phyloP scores from a whole-genome alignment of 805 yeast species.

The Candida hungchunana region DNA sequence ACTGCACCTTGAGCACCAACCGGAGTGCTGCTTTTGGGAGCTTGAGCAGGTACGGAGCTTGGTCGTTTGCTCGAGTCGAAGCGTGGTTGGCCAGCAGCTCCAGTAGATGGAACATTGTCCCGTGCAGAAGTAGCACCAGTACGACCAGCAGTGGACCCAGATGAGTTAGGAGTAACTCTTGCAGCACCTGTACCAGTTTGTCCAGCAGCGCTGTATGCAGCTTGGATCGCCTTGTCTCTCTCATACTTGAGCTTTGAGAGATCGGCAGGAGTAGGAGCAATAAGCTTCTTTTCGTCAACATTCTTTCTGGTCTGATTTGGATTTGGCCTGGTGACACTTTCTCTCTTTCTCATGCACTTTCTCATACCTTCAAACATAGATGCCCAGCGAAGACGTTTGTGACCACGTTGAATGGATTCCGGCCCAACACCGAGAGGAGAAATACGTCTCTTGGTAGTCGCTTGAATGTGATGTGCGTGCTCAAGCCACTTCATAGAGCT shows the following conservation, averaged over 20 bases:
- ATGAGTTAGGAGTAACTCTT: constrained; percentile 1
- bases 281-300: constrained; percentile 38
- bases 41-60: constrained; percentile 17
- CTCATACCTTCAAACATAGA: constrained; percentile 95
- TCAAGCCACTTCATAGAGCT: constrained; percentile 90
- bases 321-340: constrained; percentile 62
- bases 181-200: constrained; percentile 17
- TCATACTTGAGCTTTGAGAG: constrained; percentile 79
- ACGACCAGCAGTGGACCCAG: neutral
- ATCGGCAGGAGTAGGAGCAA: constrained; percentile 79
- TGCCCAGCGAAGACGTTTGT: constrained; percentile 88
- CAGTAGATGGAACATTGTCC: constrained; percentile 5
- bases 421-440: constrained; percentile 92
- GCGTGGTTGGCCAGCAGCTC: constrained; percentile 2
- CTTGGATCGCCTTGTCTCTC: constrained; percentile 80
- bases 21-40: constrained; percentile 3
- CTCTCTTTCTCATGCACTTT: constrained; percentile 85
- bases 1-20: constrained; percentile 4
- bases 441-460: constrained; percentile 81
- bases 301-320: constrained; percentile 39
- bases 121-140: constrained; percentile 26
- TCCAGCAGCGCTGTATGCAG: constrained; percentile 61
- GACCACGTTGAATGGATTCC: constrained; percentile 92
- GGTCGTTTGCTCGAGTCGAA: constrained; percentile 12
- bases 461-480: constrained; percentile 84